These are phyloP conservation scores for Verticillium zaregamsianum DNA, from an alignment of 2,329 filamentous ascomycete genomes.

Conservation along the genomic window DNA sequence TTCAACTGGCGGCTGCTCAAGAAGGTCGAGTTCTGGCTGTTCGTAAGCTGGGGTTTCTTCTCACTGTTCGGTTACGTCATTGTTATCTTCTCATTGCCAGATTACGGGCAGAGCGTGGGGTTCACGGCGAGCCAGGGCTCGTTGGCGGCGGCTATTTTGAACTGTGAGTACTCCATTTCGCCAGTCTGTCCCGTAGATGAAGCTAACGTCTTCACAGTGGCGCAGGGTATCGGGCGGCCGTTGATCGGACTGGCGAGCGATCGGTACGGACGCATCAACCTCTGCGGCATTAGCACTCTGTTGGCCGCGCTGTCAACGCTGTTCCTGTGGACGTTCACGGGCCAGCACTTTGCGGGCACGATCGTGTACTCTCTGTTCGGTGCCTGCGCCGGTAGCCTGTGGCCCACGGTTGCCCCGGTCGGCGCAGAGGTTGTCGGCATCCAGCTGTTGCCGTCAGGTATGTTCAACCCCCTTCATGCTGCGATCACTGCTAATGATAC, in stretches of 20 bases:
- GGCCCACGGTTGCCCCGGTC: conserved; percentile 65
- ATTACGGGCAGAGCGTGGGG: conserved; percentile 67
- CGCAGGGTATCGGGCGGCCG: conserved; percentile 64
- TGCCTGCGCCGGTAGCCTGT: conserved; percentile 66
- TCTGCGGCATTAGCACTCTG: conserved; percentile 62
- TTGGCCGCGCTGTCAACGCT: conserved; percentile 61
- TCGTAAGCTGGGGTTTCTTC: conserved; percentile 66
- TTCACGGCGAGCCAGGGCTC: conserved; percentile 64
- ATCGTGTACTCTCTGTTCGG: conserved; percentile 70
- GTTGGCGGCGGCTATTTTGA: conserved; percentile 69
- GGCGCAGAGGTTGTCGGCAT: conserved; percentile 72
- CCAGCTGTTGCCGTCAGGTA: conserved; percentile 60
- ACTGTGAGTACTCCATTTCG: conserved; percentile 41
- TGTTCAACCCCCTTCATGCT: conserved; percentile 3
- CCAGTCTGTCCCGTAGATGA: too few relatives aligned
- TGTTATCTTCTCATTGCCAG: conserved; percentile 71
- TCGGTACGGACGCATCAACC: conserved; percentile 66
- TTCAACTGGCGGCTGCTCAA: conserved; percentile 63
- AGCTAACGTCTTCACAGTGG: conserved; percentile 28
- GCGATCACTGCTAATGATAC: background rate
- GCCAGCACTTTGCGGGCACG: conserved; percentile 58
- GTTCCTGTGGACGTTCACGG: conserved; percentile 69
- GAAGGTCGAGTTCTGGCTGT: conserved; percentile 57
- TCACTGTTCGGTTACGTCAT: conserved; percentile 71
- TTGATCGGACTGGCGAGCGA: conserved; percentile 71